Evolutionary conservation across 2,329 filamentous ascomycete species (phyloP).

Genomic region (Colletotrichum phormii): DNA sequence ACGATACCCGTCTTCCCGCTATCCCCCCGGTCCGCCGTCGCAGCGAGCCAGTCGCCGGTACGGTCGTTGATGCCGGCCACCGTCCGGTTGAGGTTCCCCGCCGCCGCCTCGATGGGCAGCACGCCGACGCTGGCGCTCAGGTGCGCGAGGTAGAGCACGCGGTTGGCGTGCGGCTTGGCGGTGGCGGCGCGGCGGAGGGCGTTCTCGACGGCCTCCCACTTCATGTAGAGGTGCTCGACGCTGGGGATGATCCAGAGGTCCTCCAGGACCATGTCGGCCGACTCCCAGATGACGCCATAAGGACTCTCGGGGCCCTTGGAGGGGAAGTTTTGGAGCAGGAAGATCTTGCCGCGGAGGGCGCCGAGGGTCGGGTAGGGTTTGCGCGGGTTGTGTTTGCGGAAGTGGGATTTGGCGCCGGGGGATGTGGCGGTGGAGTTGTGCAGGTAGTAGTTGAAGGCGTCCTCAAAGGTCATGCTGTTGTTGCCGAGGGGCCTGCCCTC

Average conservation of each 20-base stretch:
- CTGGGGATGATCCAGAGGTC: constrained; percentile 59
- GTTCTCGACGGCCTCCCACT: constrained; percentile 57
- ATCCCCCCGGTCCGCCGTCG: constrained; percentile 26
- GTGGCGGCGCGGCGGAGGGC: constrained; percentile 53
- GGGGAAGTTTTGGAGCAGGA: constrained; percentile 61
- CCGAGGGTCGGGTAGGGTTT: constrained; percentile 56
- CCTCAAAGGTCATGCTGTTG: constrained; percentile 56
- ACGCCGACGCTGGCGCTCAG: constrained; percentile 61
- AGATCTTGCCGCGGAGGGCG: constrained; percentile 56
- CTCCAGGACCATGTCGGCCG: constrained; percentile 57
- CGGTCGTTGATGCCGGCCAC: constrained; percentile 62
- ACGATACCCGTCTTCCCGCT: constrained; percentile 55
- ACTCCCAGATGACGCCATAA: constrained; percentile 60
- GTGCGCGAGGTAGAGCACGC: constrained; percentile 57
- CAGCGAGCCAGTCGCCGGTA: constrained; percentile 56
- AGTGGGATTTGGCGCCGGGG: constrained; percentile 48
- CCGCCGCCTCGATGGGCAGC: constrained; percentile 61
- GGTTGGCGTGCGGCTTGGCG: constrained; percentile 46
- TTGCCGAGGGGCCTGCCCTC: constrained; percentile 53
- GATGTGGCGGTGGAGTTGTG: constrained; percentile 48
- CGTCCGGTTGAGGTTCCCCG: constrained; percentile 55
- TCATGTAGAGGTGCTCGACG: constrained; percentile 55
- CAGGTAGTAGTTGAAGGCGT: constrained; percentile 56
- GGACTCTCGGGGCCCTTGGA: constrained; percentile 38
- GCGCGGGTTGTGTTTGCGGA: constrained; percentile 48